A percentile compares a stretch with the other conserved stretches of the same genome.
phyloP scores from a whole-genome alignment of 805 yeast species.

The Teunomyces funiuensis region DNA sequence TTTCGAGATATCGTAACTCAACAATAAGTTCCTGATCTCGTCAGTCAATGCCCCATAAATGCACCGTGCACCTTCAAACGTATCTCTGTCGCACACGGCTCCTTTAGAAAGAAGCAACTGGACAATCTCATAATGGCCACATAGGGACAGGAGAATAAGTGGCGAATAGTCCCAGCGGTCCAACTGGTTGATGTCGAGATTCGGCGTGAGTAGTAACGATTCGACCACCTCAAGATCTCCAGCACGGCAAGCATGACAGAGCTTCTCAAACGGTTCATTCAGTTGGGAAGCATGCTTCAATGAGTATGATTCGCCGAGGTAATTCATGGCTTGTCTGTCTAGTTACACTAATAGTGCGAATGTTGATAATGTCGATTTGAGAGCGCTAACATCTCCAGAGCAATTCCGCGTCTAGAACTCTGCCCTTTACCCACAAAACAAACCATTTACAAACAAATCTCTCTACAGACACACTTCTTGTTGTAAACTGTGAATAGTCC shows the following conservation, averaged over 20 bases:
- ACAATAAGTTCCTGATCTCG: constrained; percentile 54
- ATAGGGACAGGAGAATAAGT: constrained; percentile 65
- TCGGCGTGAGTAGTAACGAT: constrained; percentile 45
- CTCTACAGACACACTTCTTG: no score
- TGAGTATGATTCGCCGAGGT: constrained; percentile 1
- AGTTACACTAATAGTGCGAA: not conserved
- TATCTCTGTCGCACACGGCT: constrained; percentile 75
- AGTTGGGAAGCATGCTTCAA: constrained; percentile 1
- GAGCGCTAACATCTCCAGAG: no score
- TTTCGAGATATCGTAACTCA: constrained; percentile 64
- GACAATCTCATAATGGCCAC: constrained; percentile 74
- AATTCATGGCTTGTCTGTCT: not conserved
- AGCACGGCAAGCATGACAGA: constrained; percentile 64
- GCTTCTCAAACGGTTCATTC: constrained; percentile 38
- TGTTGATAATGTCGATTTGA: no score
- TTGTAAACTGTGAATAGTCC: no score
- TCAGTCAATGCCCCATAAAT: constrained; percentile 77
- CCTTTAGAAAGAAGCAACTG: constrained; percentile 58
- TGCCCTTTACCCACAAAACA: no score
- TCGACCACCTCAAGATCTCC: constrained; percentile 72
- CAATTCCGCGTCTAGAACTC: no score
- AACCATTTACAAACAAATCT: no score
- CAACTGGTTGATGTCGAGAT: constrained; percentile 44
- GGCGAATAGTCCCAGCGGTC: constrained; percentile 81
- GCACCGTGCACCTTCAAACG: constrained; percentile 76